Evolutionary conservation across 1,284 basidiomycete species (phyloP).

Genomic region (Moesziomyces sp.): DNA sequence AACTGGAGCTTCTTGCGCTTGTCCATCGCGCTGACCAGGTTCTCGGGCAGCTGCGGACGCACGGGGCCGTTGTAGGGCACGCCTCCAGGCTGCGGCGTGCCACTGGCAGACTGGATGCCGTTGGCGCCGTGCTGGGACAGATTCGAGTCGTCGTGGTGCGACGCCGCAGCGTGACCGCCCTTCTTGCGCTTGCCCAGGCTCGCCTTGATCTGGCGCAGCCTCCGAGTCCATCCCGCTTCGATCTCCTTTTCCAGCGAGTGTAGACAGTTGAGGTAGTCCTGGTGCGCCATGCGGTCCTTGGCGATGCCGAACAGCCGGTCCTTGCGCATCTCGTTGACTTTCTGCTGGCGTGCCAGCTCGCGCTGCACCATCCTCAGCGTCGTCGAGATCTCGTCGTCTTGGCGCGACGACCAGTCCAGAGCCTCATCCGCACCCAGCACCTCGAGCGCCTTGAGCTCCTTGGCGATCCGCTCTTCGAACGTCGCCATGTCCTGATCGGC

Average conservation of each 20-base stretch:
- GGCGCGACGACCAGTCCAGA: conserved; percentile 51
- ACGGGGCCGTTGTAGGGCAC: conserved; percentile 52
- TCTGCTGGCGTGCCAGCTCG: conserved; percentile 80
- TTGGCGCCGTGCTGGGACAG: conserved; percentile 26
- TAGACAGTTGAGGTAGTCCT: conserved; percentile 68
- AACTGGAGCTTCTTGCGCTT: conserved; percentile 52
- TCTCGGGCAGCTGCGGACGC: conserved; percentile 57
- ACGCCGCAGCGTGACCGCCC: conserved; percentile 22
- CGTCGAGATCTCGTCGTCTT: conserved; percentile 89
- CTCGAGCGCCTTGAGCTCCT: conserved; percentile 72
- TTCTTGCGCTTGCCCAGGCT: conserved; percentile 64
- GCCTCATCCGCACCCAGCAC: conserved; percentile 71
- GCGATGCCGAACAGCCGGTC: conserved; percentile 79
- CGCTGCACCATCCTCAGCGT: conserved; percentile 87
- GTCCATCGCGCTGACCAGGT: conserved; percentile 56
- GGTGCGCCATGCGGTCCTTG: conserved; percentile 86
- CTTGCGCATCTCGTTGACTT: conserved; percentile 85
- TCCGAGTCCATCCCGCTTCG: conserved; percentile 63
- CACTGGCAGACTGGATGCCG: conserved; percentile 31
- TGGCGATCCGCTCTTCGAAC: conserved; percentile 72
- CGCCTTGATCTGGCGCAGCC: conserved; percentile 62
- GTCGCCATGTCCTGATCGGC: conserved; percentile 70
- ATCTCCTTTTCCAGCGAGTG: conserved; percentile 65
- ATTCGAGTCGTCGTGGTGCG: conserved; percentile 34
- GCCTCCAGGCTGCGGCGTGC: conserved; percentile 31